Evolutionary conservation across 768 basidiomycete species (phyloP).

Genomic region (Kwoniella dendrophila): DNA sequence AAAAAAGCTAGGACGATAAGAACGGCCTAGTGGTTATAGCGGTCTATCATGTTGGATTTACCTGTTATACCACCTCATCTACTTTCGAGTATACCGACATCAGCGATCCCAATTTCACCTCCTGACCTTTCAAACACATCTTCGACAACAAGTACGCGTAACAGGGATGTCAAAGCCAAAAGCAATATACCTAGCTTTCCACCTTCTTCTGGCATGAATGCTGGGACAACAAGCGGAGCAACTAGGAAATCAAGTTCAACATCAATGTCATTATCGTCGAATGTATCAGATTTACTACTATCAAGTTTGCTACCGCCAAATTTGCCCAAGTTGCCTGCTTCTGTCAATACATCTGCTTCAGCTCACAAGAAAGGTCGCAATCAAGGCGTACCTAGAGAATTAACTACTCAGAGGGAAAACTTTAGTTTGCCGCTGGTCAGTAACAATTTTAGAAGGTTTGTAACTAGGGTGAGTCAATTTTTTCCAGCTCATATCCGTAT

Average conservation of each 20-base stretch:
- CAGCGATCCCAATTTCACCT: constrained; percentile 48
- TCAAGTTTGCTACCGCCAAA: constrained; percentile 47
- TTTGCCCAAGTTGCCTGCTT: constrained; percentile 38
- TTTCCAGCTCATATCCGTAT: background rate
- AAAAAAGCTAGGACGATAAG: no score
- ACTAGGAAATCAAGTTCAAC: constrained; percentile 22
- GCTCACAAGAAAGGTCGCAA: constrained; percentile 11
- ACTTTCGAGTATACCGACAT: constrained; percentile 58
- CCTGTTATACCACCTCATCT: constrained; percentile 25
- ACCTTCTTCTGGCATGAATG: constrained; percentile 45
- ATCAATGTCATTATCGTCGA: constrained; percentile 25
- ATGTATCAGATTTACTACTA: constrained; percentile 54
- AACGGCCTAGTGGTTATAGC: no score
- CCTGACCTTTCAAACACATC: constrained; percentile 6
- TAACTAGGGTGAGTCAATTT: constrained; percentile 60
- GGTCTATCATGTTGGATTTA: no score
- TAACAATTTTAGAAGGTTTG: constrained; percentile 78
- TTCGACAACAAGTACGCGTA: constrained; percentile 6
- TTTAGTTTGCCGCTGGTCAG: constrained; percentile 77
- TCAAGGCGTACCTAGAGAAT: constrained; percentile 35
- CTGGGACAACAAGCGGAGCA: background rate
- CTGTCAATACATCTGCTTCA: background rate
- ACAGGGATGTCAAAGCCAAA: constrained; percentile 16
- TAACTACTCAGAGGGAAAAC: constrained; percentile 57
- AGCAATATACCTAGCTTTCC: constrained; percentile 55